Conservation (phyloP, 73 alveolate species). For the Tetrahymena elliotti region DNA sequence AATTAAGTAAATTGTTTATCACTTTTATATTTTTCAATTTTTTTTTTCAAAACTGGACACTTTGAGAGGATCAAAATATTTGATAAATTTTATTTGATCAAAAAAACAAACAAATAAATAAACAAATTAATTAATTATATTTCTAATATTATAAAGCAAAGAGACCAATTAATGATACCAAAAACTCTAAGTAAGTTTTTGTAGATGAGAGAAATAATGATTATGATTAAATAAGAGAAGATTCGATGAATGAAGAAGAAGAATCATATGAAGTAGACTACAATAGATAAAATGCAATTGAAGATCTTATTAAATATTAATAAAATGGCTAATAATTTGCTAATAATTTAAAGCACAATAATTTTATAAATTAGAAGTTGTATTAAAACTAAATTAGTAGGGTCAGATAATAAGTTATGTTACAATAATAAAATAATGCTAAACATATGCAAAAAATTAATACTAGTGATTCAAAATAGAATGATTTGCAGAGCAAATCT, state of each 20-base stretch:
- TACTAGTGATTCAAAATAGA: background rate
- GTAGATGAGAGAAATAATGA: background rate
- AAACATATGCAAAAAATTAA: background rate
- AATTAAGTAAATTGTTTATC: background rate
- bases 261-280: background rate
- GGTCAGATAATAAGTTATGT: background rate
- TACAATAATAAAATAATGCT: background rate
- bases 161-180: background rate
- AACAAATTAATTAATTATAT: background rate
- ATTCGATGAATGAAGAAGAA: background rate
- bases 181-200: background rate
- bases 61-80: too few species aligned
- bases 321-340: background rate
- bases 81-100: too few species aligned
- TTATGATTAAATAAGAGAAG: background rate
- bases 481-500: background rate
- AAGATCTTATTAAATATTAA: background rate
- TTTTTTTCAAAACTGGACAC: background rate
- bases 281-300: background rate
- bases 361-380: background rate
- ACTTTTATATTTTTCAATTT: background rate
- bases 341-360: background rate
- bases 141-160: background rate
- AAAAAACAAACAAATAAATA: too few species aligned
- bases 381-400: background rate